Percentiles rank a stretch among this genome's conserved stretches.
These are phyloP conservation scores for Takashimella koratensis DNA, from an alignment of 1,284 basidiomycete genomes.

Conservation along the genomic window DNA sequence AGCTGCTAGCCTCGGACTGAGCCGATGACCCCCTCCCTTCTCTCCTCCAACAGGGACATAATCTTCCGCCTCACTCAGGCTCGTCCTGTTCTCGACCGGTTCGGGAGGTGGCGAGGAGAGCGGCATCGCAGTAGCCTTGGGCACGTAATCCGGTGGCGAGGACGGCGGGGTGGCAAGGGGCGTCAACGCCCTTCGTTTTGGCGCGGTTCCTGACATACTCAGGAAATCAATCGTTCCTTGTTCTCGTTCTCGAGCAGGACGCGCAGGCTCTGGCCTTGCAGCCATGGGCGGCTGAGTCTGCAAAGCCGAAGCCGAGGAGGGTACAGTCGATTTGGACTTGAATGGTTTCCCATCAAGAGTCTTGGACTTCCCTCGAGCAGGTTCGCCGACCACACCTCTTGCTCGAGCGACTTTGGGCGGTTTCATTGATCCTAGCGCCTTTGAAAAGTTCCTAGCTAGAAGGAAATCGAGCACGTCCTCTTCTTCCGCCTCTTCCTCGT, in stretches of 20 bases:
- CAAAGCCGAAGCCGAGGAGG: neutral
- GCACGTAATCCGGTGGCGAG: neutral
- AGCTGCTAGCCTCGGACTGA: conserved; percentile 34
- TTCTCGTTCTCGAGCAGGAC: neutral
- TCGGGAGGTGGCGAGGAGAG: conserved; percentile 17
- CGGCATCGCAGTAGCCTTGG: neutral
- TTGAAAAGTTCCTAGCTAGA: conserved; percentile 4
- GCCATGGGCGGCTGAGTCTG: neutral
- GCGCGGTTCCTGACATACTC: neutral
- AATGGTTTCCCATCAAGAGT: neutral
- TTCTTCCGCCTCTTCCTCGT: conserved; percentile 8
- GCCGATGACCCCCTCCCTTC: neutral
- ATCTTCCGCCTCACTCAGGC: neutral
- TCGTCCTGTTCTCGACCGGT: neutral
- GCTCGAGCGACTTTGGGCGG: neutral
- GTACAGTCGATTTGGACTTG: neutral
- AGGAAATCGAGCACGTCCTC: conserved; percentile 13
- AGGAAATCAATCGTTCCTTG: neutral
- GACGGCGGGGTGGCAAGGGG: neutral
- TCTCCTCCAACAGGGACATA: neutral
- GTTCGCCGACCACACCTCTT: conserved; percentile 3
- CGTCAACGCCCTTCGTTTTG: neutral
- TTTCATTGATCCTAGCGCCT: neutral
- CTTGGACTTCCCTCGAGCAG: neutral
- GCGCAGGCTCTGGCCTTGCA: too few relatives aligned